A percentile compares a stretch with the other conserved stretches of the same genome.
phyloP scores from a whole-genome alignment of 495 filamentous ascomycete species.

The Sporormia fimetaria region DNA sequence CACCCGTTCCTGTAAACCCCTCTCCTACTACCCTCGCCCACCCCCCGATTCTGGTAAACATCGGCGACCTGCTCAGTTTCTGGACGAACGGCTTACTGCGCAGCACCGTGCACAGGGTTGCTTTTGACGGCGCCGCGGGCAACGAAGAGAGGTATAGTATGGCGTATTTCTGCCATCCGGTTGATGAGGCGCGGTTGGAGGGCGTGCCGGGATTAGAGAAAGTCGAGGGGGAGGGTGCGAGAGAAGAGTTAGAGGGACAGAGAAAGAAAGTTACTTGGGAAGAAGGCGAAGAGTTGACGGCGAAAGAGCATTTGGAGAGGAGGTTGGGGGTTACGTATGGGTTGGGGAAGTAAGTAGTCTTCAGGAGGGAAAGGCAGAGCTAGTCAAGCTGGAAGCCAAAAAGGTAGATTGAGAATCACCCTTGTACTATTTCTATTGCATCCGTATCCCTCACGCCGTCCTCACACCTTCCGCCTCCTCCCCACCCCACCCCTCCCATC shows the following conservation, averaged over 20 bases:
- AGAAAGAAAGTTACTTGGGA: conserved; percentile 36
- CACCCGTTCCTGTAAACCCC: conserved; percentile 50
- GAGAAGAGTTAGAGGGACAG: conserved; percentile 23
- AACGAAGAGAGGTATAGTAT: conserved; percentile 69
- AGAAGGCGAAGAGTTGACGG: conserved; percentile 51
- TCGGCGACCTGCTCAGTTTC: conserved; percentile 79
- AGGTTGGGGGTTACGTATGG: conserved; percentile 67
- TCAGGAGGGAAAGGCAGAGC: neutral
- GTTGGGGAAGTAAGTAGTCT: conserved; percentile 24
- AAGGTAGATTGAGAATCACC: neutral
- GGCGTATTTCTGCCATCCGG: conserved; percentile 85
- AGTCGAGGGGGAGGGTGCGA: conserved; percentile 30
- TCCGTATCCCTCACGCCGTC: conserved; percentile 1
- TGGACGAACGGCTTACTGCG: conserved; percentile 83
- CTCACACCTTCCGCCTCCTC: conserved; percentile 20
- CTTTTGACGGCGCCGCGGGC: conserved; percentile 52
- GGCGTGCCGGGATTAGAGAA: conserved; percentile 60
- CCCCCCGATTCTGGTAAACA: conserved; percentile 74
- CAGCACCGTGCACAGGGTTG: conserved; percentile 79
- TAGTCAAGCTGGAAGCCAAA: no score
- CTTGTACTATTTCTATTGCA: neutral
- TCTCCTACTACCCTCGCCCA: conserved; percentile 7
- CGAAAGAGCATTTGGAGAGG: conserved; percentile 68
- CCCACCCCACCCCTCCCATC: conserved; percentile 1
- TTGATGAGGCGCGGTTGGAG: conserved; percentile 55